These are phyloP conservation scores for Mercurialis annua DNA, from an alignment of 345 rosid species.

Conservation along the genomic window DNA sequence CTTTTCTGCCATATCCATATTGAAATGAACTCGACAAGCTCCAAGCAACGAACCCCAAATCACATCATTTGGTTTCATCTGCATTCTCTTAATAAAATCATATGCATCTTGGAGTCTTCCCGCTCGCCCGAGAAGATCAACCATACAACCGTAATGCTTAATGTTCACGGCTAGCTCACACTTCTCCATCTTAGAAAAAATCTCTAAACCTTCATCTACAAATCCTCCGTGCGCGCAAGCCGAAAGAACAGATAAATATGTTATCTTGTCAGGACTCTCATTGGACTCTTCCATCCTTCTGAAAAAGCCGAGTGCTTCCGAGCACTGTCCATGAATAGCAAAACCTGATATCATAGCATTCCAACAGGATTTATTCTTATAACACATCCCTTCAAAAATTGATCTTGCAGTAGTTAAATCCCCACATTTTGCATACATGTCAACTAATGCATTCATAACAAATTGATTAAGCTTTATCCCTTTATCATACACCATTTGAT, in stretches of 20 bases:
- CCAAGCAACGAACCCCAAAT: slow-evolving; percentile 74
- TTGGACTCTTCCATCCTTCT: slow-evolving; percentile 45
- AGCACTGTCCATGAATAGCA: slow-evolving; percentile 50
- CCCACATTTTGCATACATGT: slow-evolving; percentile 82
- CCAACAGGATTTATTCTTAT: slow-evolving; percentile 58
- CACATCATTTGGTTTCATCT: slow-evolving; percentile 56
- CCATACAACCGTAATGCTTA: slow-evolving; percentile 69
- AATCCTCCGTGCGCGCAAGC: slow-evolving; percentile 78
- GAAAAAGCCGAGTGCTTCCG: slow-evolving; percentile 61
- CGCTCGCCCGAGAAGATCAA: slow-evolving; percentile 67
- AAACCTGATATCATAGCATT: slow-evolving; percentile 71
- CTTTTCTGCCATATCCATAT: slow-evolving; percentile 43
- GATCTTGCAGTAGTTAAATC: slow-evolving; percentile 49
- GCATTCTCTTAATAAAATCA: slow-evolving; percentile 51
- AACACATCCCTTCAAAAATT: slow-evolving; percentile 48
- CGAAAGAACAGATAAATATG: slow-evolving; percentile 51
- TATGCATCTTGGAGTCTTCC: slow-evolving; percentile 71
- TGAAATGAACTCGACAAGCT: slow-evolving; percentile 59
- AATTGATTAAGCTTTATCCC: slow-evolving; percentile 50
- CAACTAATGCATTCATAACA: slow-evolving; percentile 48
- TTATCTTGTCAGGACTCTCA: slow-evolving; percentile 54
- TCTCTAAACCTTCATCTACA: slow-evolving; percentile 55
- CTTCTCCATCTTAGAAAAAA: slow-evolving; percentile 55
- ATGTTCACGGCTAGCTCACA: slow-evolving; percentile 38
- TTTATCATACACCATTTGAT: slow-evolving; percentile 33